phyloP scores from a whole-genome alignment of 1,284 basidiomycete species.

The Ganoderma leucocontextum region DNA sequence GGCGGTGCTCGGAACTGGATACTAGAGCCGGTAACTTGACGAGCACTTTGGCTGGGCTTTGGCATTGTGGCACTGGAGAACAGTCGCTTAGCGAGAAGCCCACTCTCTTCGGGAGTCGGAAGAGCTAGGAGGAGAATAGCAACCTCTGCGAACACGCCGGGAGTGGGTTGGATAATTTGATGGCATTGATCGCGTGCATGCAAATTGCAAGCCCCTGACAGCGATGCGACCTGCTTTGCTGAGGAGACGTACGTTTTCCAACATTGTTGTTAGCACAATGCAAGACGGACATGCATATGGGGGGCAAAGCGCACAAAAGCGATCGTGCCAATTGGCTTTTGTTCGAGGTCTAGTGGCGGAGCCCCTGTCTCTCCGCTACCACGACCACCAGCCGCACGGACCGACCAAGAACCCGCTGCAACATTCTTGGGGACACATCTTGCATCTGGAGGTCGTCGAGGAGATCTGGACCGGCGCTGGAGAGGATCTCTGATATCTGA shows the following conservation, averaged over 20 bases:
- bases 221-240: background rate
- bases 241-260: background rate
- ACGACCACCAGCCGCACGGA: background rate
- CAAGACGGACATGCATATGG: background rate
- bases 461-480: background rate
- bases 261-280: background rate
- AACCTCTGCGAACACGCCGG: constrained; percentile 35
- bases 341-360: background rate
- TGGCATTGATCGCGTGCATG: constrained; percentile 22
- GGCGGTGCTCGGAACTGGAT: background rate
- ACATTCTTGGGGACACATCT: background rate
- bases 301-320: constrained; percentile 19
- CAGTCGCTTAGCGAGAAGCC: background rate
- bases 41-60: constrained; percentile 13
- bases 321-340: constrained; percentile 6
- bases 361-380: background rate
- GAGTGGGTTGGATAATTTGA: constrained; percentile 19
- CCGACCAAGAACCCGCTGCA: background rate
- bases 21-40: constrained; percentile 16
- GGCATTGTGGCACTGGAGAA: constrained; percentile 14
- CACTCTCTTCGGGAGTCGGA: background rate
- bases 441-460: too few species aligned
- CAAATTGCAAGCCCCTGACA: constrained; percentile 2
- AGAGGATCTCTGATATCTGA: constrained; percentile 8
- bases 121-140: constrained; percentile 34